phyloP scores from a whole-genome alignment of 148 eudicot genomes.

The Tetragonia tetragonoides region DNA sequence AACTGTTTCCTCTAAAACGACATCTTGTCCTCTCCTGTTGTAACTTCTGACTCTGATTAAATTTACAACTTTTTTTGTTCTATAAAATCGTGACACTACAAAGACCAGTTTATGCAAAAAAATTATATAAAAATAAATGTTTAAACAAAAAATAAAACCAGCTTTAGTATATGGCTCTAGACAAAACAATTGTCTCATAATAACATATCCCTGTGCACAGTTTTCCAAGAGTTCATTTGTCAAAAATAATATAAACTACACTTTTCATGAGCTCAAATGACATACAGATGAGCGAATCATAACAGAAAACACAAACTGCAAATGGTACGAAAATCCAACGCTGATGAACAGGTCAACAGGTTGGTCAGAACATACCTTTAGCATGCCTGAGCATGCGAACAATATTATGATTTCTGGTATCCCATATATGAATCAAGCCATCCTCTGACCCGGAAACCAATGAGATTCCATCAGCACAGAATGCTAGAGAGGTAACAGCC shows the following conservation, averaged over 20 bases:
- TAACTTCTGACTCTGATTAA: too few species aligned
- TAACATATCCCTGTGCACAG: not conserved
- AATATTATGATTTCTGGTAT: conserved; percentile 65
- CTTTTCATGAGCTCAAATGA: not conserved
- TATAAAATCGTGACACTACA: too few species aligned
- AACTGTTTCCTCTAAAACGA: too few species aligned
- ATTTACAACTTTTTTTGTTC: too few species aligned
- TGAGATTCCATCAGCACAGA: conserved; percentile 61
- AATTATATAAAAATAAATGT: too few species aligned
- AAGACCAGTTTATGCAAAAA: not conserved
- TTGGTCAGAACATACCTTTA: conserved; percentile 53
- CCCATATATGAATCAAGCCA: conserved; percentile 87
- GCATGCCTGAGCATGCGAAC: conserved; percentile 70
- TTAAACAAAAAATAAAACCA: not conserved
- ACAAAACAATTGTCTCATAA: not conserved
- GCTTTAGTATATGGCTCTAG: not conserved
- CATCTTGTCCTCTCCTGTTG: too few species aligned
- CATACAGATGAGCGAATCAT: not conserved
- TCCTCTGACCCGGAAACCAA: conserved; percentile 88
- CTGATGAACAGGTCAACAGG: not conserved
- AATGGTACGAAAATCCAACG: not conserved
- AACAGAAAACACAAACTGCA: not conserved
- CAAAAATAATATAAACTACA: not conserved
- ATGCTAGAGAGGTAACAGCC: conserved; percentile 73
- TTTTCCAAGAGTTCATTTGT: not conserved